Evolutionary conservation across 108 stramenopile species (phyloP).

Genomic region (Skeletonema tropicum): DNA sequence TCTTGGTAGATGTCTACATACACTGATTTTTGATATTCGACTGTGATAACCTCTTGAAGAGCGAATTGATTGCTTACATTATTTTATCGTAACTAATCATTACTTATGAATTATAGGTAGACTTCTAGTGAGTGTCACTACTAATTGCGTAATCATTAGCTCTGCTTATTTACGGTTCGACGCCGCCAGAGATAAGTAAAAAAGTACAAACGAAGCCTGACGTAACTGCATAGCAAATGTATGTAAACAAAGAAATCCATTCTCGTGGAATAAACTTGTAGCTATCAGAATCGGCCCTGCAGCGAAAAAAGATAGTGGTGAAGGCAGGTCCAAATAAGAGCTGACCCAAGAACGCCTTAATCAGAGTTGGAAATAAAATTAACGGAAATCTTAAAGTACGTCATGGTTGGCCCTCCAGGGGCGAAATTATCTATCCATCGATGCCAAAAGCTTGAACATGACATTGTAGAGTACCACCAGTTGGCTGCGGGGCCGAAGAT

Average conservation of each 20-base stretch:
- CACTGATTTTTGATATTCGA: not conserved
- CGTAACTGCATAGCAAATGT: no score
- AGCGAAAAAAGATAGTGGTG: slow-evolving; percentile 82
- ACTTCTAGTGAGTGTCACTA: no score
- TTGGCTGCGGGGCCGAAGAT: slow-evolving; percentile 89
- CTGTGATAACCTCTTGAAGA: not conserved
- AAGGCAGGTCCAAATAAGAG: slow-evolving; percentile 87
- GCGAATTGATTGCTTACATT: not conserved
- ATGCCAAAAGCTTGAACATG: slow-evolving; percentile 68
- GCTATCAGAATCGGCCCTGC: slow-evolving; percentile 59
- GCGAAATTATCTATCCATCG: no score
- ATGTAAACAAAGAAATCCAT: slow-evolving; percentile 85
- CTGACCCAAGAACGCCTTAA: slow-evolving; percentile 86
- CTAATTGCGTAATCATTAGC: no score
- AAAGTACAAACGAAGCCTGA: slow-evolving; percentile 90
- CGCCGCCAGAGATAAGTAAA: slow-evolving; percentile 74
- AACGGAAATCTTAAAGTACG: no score
- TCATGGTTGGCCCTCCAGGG: no score
- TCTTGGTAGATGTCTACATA: not conserved
- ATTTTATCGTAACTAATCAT: no score
- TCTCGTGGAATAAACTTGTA: slow-evolving; percentile 70
- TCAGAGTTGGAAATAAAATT: slow-evolving; percentile 68
- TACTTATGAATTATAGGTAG: no score
- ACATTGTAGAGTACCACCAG: slow-evolving; percentile 81
- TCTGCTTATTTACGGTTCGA: slow-evolving; percentile 50